Evolutionary conservation across 2,329 filamentous ascomycete genomes (phyloP).

Genomic region (Alternaria brassicicola): DNA sequence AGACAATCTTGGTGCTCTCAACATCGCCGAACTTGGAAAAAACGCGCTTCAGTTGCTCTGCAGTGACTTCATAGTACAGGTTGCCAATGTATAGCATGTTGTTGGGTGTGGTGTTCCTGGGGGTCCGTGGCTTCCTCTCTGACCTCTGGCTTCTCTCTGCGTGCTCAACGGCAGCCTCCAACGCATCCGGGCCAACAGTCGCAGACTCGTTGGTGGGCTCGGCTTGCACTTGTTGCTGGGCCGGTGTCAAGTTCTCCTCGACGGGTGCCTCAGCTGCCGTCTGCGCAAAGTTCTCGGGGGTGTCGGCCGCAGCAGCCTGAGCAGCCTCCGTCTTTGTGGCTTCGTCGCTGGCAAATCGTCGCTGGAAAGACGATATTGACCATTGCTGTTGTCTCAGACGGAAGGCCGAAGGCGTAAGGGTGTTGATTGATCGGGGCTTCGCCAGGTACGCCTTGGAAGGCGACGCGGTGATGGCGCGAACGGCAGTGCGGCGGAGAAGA

Average conservation of each 20-base stretch:
- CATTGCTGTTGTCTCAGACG: conserved; percentile 49
- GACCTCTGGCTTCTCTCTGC: not conserved
- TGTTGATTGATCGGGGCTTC: conserved; percentile 48
- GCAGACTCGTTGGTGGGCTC: conserved; percentile 33
- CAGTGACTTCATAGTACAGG: conserved; percentile 70
- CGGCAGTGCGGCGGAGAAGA: conserved; percentile 63
- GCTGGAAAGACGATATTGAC: conserved; percentile 50
- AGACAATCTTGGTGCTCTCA: conserved; percentile 60
- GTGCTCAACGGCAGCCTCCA: conserved; percentile 18
- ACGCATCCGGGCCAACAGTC: conserved; percentile 35
- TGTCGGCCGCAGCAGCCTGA: conserved; percentile 34
- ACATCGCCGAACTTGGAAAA: conserved; percentile 66
- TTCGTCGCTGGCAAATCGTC: conserved; percentile 58
- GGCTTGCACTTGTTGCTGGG: conserved; percentile 34
- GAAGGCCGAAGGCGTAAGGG: conserved; percentile 38
- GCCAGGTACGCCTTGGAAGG: conserved; percentile 53
- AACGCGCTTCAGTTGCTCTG: conserved; percentile 64
- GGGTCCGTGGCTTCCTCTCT: not conserved
- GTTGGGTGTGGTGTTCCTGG: conserved; percentile 22
- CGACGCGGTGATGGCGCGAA: conserved; percentile 59
- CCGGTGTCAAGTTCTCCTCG: conserved; percentile 41
- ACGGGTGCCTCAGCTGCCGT: conserved; percentile 44
- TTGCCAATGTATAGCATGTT: conserved; percentile 69
- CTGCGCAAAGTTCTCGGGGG: conserved; percentile 42
- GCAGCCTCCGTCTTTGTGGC: conserved; percentile 48